Base-by-base conservation (phyloP, 345 rosid species). In the Citrus cavaleriei region DNA sequence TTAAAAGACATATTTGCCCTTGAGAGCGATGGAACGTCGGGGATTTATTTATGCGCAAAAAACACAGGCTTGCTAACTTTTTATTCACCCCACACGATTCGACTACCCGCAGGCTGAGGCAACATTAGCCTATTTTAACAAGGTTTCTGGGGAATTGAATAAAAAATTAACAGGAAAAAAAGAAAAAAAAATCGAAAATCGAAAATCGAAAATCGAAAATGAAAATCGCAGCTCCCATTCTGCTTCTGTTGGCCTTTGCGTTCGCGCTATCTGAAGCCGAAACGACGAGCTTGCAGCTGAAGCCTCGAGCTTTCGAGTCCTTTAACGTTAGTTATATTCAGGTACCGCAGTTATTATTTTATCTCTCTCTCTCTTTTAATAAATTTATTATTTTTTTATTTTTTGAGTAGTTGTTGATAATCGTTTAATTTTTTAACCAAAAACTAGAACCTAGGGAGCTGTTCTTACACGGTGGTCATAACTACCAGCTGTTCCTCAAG, bases 401-500 rank as follows among this genome's bases (percentile, higher is more conserved):
- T 24, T 75, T 73, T 57, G 7, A 6, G 40, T 54, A n/a, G 59
- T 40, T 32, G 51, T 35, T 32, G 16, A 2, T 19, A 19, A 40
- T 42, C 19, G 55, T 35, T 21, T 55, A 49, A 10, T 4, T 81
- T 72, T 60, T 40, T 19, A n/a, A 21, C 4, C 12, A 54, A 64
- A 51, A 78, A 78, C 72, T 75, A 92, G 91, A 83, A 86, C 66
- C 72, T 83, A 55, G 89, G 86, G 61, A 90, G 90, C 76, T 96
- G 99, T 76, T 79, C 91, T 16, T 96, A 93, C 83, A 67, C 87
- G 67, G 90, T 91, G 80, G 74, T 78, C 34, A 87, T 93, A 76
- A 76, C 91, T 19, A 96, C 98, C 35, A 94, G 99, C 84, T 94
- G 99, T 70, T 89, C 99, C 51, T 96, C 99, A 7, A 42, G 90